Evolutionary conservation across 352 stramenopile genomes (phyloP).

Genomic region (Phytophthora tubulina): DNA sequence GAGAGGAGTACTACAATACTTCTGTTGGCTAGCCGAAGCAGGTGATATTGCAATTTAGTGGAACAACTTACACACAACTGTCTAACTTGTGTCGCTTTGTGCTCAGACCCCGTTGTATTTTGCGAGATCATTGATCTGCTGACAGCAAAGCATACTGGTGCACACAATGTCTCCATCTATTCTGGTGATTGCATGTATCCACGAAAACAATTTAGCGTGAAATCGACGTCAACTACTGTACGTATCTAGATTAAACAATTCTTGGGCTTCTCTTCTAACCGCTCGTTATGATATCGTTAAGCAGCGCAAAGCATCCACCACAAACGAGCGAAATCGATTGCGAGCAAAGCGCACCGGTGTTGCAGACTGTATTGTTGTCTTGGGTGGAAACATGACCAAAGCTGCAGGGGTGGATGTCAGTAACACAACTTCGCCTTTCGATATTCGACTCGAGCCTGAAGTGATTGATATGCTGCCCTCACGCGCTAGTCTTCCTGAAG

Average conservation of each 20-base stretch:
- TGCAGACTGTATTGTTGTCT: slow-evolving; percentile 66
- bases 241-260: slow-evolving; percentile 3
- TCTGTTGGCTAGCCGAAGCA: slow-evolving; percentile 73
- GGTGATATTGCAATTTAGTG: slow-evolving; percentile 34
- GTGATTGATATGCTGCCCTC: slow-evolving; percentile 65
- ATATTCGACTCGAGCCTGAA: slow-evolving; percentile 62
- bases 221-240: slow-evolving; percentile 34
- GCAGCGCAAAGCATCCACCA: too few relatives aligned
- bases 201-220: slow-evolving; percentile 34
- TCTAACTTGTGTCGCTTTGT: not conserved
- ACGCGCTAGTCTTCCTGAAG: slow-evolving; percentile 57
- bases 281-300: too few relatives aligned
- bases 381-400: slow-evolving; percentile 57
- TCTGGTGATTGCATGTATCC: slow-evolving; percentile 30
- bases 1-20: slow-evolving; percentile 70
- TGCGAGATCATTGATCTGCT: slow-evolving; percentile 67
- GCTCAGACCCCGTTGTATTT: slow-evolving; percentile 63
- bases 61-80: too few relatives aligned
- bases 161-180: slow-evolving; percentile 57
- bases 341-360: slow-evolving; percentile 40
- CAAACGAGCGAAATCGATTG: too few relatives aligned
- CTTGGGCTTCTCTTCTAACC: too few relatives aligned
- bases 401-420: slow-evolving; percentile 45
- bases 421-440: slow-evolving; percentile 44
- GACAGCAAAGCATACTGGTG: slow-evolving; percentile 70